Base-by-base conservation (phyloP, 345 rosid species). In the Jatropha curcas region DNA sequence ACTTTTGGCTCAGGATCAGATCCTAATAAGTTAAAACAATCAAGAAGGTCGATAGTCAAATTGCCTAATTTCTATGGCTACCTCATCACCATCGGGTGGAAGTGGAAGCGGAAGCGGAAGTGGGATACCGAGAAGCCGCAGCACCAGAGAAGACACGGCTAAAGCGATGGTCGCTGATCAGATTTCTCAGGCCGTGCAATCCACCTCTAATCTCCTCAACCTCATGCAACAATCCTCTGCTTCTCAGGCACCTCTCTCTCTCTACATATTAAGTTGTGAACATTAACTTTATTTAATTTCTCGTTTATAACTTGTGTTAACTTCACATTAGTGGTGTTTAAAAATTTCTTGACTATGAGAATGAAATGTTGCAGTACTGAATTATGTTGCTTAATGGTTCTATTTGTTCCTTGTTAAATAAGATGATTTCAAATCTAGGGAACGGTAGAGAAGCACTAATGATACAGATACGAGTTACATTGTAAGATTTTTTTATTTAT, bases 211-310 rank as follows among this genome's bases (percentile, higher is more conserved):
- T 60, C 93, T 91, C 67, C 90, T 93, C 46, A 86, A 89, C 50
- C 86, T 93, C 67, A 91, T 87, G 89, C 92, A 91, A 60, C 92
- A 87, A 35, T 86, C 98, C 24, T 89, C 93, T 70, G 70, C 90
- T 79, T 82, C 93, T 34, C 91, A 90, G 89, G 98, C 57, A 66
- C 33, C n/a, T 24, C 68, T 57, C 17, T 19, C 35, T 53, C 16
- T 50, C 59, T 68, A 24, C 35, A 39, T 45, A 14, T 14, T 45
- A 12, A 45, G 14, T 11, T 45, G 2, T 7, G 53, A 61, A 37
- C 25, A 34, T 6, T 64, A 28, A n/a, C 17, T 41, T 41, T 13
- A 20, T 22, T 64, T 9, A 43, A 2, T 39, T 64, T 39, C 28
- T 25, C 43, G 16, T 64, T 64, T 45, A 2, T 14, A 13, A 43